Evolutionary conservation across 2,329 filamentous ascomycete genomes (phyloP).

Genomic region (Venturia carpophila): DNA sequence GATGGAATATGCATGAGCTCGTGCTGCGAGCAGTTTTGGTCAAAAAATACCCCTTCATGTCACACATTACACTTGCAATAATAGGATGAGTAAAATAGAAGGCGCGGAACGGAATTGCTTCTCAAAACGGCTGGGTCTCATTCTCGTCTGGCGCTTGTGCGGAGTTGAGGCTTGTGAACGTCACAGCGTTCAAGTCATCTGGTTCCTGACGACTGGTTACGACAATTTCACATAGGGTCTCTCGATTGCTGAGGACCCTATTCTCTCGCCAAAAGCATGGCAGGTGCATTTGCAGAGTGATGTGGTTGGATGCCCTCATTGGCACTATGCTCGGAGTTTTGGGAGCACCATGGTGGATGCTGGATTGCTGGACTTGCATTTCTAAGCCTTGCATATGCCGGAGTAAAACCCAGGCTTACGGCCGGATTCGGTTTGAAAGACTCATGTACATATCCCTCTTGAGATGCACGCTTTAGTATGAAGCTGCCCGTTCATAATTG

Average conservation of each 20-base stretch:
- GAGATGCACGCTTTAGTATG: neutral
- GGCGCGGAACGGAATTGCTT: neutral
- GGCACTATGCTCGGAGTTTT: conserved; percentile 1
- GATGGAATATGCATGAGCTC: conserved; percentile 12
- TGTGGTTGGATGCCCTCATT: neutral
- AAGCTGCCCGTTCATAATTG: neutral
- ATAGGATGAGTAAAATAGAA: neutral
- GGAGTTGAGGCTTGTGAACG: neutral
- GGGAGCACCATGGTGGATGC: conserved; percentile 6
- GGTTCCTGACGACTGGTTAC: neutral
- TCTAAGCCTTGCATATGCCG: neutral
- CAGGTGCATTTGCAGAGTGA: conserved; percentile 6
- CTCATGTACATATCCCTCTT: neutral
- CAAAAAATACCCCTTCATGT: conserved; percentile 3
- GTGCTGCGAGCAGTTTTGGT: neutral
- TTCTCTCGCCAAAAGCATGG: conserved; percentile 4
- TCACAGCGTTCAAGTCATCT: neutral
- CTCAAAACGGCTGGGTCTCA: neutral
- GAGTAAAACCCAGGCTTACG: neutral
- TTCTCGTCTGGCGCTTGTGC: neutral
- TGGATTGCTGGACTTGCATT: conserved; percentile 2
- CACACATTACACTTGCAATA: neutral
- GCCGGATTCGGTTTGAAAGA: neutral
- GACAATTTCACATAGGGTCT: neutral
- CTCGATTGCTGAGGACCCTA: neutral